phyloP scores from a whole-genome alignment of 2,329 filamentous ascomycete genomes.

The Cladosporium colombiae region DNA sequence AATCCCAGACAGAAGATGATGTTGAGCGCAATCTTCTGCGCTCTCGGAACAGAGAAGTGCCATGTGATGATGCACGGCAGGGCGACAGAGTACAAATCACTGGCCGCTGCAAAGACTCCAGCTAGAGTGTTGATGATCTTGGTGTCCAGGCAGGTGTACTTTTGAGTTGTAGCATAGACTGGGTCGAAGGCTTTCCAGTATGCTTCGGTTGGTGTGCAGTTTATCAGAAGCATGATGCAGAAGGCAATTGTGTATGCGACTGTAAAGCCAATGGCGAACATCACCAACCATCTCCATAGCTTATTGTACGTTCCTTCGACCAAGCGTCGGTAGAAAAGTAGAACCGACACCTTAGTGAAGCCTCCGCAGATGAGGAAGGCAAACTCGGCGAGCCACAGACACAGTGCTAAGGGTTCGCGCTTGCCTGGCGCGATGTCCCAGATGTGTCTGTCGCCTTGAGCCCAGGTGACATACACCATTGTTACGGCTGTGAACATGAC shows the following conservation, averaged over 20 bases:
- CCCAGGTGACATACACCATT: constrained; percentile 30
- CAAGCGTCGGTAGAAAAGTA: constrained; percentile 46
- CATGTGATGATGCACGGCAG: constrained; percentile 49
- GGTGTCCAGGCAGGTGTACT: constrained; percentile 42
- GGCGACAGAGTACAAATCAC: constrained; percentile 44
- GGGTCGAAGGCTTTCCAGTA: constrained; percentile 44
- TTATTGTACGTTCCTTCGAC: constrained; percentile 38
- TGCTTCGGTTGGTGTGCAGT: constrained; percentile 43
- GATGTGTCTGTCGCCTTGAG: constrained; percentile 37
- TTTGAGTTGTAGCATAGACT: constrained; percentile 35
- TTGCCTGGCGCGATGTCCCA: constrained; percentile 37
- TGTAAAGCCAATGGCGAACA: constrained; percentile 42
- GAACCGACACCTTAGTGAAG: constrained; percentile 40
- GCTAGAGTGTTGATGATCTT: constrained; percentile 40
- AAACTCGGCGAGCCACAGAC: constrained; percentile 38
- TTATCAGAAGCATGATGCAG: constrained; percentile 37
- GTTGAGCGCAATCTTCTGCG: constrained; percentile 48
- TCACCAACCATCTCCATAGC: constrained; percentile 41
- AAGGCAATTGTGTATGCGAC: constrained; percentile 42
- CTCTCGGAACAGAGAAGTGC: constrained; percentile 44
- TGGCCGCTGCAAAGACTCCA: constrained; percentile 41
- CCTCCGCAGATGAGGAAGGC: constrained; percentile 37
- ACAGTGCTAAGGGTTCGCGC: constrained; percentile 27
- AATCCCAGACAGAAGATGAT: constrained; percentile 48
- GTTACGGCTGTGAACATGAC: constrained; percentile 28